Percentiles rank a stretch among this genome's conserved stretches.
phyloP scores from a whole-genome alignment of 345 rosid genomes.

The Lenwebbia sp. region DNA sequence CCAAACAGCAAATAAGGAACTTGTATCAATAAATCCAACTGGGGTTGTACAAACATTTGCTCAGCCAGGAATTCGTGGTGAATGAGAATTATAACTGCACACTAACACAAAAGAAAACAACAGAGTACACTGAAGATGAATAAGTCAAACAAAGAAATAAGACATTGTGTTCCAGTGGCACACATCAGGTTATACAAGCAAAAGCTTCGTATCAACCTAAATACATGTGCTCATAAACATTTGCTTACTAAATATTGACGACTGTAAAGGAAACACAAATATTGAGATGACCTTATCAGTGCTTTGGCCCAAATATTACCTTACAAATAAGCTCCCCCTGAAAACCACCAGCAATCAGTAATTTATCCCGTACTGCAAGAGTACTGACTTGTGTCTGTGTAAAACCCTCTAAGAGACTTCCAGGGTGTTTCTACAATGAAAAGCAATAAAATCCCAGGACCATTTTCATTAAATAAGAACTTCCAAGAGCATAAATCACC shows the following conservation, averaged over 20 bases:
- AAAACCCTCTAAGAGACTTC: slow-evolving; percentile 44
- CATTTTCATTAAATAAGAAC: neutral
- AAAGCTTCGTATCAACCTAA: neutral
- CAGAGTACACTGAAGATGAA: neutral
- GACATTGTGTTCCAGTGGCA: neutral
- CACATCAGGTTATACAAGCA: neutral
- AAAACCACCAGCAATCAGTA: slow-evolving; percentile 53
- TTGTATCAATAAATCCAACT: neutral
- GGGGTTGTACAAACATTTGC: neutral
- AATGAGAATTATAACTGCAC: neutral
- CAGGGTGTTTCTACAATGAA: slow-evolving; percentile 40
- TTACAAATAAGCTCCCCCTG: slow-evolving; percentile 57
- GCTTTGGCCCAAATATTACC: slow-evolving; percentile 7
- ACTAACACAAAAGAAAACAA: neutral
- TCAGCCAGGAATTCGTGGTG: neutral
- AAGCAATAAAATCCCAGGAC: neutral
- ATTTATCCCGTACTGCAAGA: slow-evolving; percentile 38
- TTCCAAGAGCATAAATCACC: neutral
- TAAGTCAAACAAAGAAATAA: neutral
- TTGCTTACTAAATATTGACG: neutral
- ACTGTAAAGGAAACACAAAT: neutral
- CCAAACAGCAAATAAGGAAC: neutral
- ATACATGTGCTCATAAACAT: neutral
- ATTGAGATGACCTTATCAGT: neutral
- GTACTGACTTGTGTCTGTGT: slow-evolving; percentile 53